phyloP scores from a whole-genome alignment of 2,329 filamentous ascomycete genomes.

The Calonectria pauciramosa region DNA sequence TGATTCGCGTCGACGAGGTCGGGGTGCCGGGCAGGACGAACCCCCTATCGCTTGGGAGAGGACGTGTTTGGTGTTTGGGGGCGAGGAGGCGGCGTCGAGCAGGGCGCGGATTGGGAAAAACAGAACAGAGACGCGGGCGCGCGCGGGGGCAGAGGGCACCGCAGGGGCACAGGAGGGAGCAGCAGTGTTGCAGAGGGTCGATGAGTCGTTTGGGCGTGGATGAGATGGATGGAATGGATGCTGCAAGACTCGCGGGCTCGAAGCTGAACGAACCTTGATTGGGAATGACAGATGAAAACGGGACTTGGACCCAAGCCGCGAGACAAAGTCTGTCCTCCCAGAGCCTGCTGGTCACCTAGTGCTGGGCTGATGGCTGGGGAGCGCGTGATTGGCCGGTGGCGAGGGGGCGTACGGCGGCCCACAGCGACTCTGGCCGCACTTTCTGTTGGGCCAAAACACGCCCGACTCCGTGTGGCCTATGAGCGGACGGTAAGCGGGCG shows the following conservation, averaged over 20 bases:
- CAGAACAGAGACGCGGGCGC: slow-evolving; percentile 32
- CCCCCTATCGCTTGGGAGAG: slow-evolving; percentile 30
- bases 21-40: slow-evolving; percentile 23
- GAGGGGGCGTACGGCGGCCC: slow-evolving; percentile 34
- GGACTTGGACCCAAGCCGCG: slow-evolving; percentile 37
- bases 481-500: background rate
- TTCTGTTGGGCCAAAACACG: slow-evolving; percentile 22
- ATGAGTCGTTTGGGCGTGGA: slow-evolving; percentile 31
- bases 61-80: slow-evolving; percentile 23
- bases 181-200: slow-evolving; percentile 18
- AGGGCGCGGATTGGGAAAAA: slow-evolving; percentile 23
- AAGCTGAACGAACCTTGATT: slow-evolving; percentile 44
- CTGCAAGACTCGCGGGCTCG: slow-evolving; percentile 25
- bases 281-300: slow-evolving; percentile 36
- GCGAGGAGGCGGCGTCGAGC: slow-evolving; percentile 30
- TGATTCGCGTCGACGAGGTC: slow-evolving; percentile 42
- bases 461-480: background rate
- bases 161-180: slow-evolving; percentile 14
- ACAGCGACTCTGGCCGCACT: slow-evolving; percentile 31
- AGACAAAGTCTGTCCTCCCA: slow-evolving; percentile 39
- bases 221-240: slow-evolving; percentile 34
- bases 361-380: slow-evolving; percentile 20
- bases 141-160: slow-evolving; percentile 11
- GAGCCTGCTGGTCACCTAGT: background rate
- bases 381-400: slow-evolving; percentile 41